Percentiles rank a stretch among this genome's conserved stretches.
These are phyloP conservation scores for Candida gorgasii DNA, from an alignment of 805 yeast species.

Conservation along the genomic window DNA sequence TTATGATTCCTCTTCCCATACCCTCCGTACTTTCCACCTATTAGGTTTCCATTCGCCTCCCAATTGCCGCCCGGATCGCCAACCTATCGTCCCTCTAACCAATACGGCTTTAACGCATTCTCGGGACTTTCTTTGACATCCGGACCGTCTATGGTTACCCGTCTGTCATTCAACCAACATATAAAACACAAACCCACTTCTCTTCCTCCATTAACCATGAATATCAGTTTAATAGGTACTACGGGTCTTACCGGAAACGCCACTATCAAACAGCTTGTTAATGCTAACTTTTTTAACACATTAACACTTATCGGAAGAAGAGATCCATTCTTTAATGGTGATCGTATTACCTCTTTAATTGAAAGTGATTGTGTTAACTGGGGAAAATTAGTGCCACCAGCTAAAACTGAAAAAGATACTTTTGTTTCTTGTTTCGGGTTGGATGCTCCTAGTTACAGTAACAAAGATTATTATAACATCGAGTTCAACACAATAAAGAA, in stretches of 20 bases:
- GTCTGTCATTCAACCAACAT: too few species aligned
- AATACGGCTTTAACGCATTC: too few species aligned
- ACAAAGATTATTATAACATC: constrained; percentile 65
- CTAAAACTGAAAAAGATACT: constrained; percentile 32
- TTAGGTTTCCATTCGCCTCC: too few species aligned
- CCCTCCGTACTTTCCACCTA: too few species aligned
- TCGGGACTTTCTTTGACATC: too few species aligned
- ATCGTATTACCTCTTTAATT: constrained; percentile 33
- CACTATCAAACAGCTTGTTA: constrained; percentile 47
- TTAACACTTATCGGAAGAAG: constrained; percentile 55
- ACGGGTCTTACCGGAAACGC: constrained; percentile 75
- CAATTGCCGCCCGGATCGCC: too few species aligned
- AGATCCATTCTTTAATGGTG: constrained; percentile 28
- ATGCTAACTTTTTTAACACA: constrained; percentile 33
- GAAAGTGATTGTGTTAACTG: constrained; percentile 46
- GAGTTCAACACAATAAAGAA: constrained; percentile 73
- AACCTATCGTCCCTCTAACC: too few species aligned
- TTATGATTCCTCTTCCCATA: too few species aligned
- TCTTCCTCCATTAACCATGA: constrained; percentile 9
- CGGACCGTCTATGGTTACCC: too few species aligned
- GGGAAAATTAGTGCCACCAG: constrained; percentile 44
- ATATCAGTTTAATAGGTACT: constrained; percentile 52
- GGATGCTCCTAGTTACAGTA: constrained; percentile 65
- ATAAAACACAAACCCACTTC: not conserved
- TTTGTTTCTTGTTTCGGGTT: constrained; percentile 65